Evolutionary conservation across 345 rosid genomes (phyloP), one percentile per base, ranked within the genome.

Genomic region (Lepidium sativum): DNA sequence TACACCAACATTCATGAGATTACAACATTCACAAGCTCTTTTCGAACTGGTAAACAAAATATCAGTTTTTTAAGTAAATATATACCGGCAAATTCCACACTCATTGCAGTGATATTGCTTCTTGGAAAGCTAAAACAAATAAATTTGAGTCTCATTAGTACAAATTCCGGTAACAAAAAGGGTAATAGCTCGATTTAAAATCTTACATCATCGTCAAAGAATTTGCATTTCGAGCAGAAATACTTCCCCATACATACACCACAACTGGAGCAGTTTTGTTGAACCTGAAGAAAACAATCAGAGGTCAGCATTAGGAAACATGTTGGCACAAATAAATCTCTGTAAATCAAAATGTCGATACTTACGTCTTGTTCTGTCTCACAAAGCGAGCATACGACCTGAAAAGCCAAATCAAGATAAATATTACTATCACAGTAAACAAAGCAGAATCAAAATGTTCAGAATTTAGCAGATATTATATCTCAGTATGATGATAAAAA

Each of bases 241-340:
- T 86, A 88, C 58, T 81, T 80, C 54, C 96, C 92, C 92, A 88
- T 81, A 63, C 88, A 81, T 56, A 79, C 86, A 38, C 92, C 86
- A 69, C 96, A 88, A 2, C 62, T 49, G 9, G 67, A 51, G 72
- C 92, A 88, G 45, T 73, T 39, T 49, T 86, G 88, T 34, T 75
- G 85, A 58, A 84, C 84, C 92, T 86, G 77, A 39, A 27, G 40
- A 11, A 13, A 60, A 29, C 31, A 23, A 63, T 13, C 52, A 37
- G 34, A 58, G 20, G 34, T 47, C 33, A 54, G 5, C 21, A 57
- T 33, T 33, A 47, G 44, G 8, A 66, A 25, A 32, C 54, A 37
- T 33, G n/a, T 32, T 42, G 2, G 37, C 49, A 43, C 4, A 1
- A 33, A 13, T 9, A 40, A 29, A 10, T 5, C n/a, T 4, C 5